Conservation (phyloP, 1,139 yeast species). For the Pichia sp. region DNA sequence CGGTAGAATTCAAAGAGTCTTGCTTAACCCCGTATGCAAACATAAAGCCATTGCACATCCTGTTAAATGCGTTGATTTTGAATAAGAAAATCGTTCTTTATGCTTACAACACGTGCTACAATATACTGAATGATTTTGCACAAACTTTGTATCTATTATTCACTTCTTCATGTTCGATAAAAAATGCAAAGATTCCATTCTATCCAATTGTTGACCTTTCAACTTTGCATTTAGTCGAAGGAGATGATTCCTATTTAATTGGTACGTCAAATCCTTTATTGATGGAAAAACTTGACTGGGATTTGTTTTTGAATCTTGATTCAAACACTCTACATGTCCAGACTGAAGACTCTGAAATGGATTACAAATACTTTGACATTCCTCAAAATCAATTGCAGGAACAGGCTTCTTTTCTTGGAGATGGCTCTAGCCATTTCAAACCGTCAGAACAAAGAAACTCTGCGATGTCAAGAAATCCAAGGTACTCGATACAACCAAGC, state of each 20-base stretch:
- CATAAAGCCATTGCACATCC: slow-evolving; percentile 22
- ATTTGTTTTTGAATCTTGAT: slow-evolving; percentile 44
- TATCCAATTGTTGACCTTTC: slow-evolving; percentile 49
- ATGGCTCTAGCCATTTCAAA: not conserved
- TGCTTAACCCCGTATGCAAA: slow-evolving; percentile 16
- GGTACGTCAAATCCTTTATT: slow-evolving; percentile 52
- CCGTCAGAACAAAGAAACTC: not conserved
- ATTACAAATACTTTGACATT: slow-evolving; percentile 1
- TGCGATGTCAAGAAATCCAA: not conserved
- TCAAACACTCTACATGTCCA: slow-evolving; percentile 5
- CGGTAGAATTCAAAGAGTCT: slow-evolving; percentile 4
- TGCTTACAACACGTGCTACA: slow-evolving; percentile 43
- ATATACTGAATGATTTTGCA: slow-evolving; percentile 39
- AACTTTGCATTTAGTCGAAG: slow-evolving; percentile 37
- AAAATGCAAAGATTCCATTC: slow-evolving; percentile 35
- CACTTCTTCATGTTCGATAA: slow-evolving; percentile 20
- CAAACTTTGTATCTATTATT: slow-evolving; percentile 35
- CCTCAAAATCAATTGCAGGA: not conserved
- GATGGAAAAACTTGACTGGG: slow-evolving; percentile 39
- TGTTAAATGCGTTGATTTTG: slow-evolving; percentile 42
- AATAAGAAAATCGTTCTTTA: slow-evolving; percentile 40
- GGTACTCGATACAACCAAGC: not conserved
- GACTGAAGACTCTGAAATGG: slow-evolving; percentile 1
- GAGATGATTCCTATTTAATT: slow-evolving; percentile 38
- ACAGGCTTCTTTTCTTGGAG: not conserved